Evolutionary conservation across 805 yeast genomes (phyloP).

Genomic region (Ogataea paradorogensis): DNA sequence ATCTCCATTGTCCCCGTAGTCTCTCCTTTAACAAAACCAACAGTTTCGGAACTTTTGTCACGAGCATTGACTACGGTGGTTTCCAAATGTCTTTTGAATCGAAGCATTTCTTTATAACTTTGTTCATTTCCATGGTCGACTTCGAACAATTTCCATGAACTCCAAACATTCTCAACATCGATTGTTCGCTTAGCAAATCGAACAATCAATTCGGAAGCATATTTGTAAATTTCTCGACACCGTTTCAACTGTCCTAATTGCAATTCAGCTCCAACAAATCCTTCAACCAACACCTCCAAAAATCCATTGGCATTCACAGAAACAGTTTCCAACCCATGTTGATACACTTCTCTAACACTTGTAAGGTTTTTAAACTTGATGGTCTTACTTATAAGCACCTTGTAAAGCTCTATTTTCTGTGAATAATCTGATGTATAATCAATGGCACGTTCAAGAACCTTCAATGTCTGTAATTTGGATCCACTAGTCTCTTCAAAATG

Average conservation of each 20-base stretch:
- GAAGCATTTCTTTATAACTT: slow-evolving; percentile 70
- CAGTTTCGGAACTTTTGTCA: slow-evolving; percentile 19
- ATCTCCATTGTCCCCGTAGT: slow-evolving; percentile 26
- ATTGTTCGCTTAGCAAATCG: slow-evolving; percentile 29
- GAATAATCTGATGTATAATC: slow-evolving; percentile 22
- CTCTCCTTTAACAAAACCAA: slow-evolving; percentile 50
- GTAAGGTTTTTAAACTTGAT: slow-evolving; percentile 39
- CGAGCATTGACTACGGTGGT: slow-evolving; percentile 23
- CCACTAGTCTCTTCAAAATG: slow-evolving; percentile 61
- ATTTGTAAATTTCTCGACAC: slow-evolving; percentile 60
- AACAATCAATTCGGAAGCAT: slow-evolving; percentile 45
- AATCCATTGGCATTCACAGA: slow-evolving; percentile 29
- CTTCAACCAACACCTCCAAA: slow-evolving; percentile 41
- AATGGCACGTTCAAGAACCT: slow-evolving; percentile 43
- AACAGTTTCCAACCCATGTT: slow-evolving; percentile 43
- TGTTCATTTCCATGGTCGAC: slow-evolving; percentile 65
- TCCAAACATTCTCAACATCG: slow-evolving; percentile 48
- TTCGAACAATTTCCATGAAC: slow-evolving; percentile 73
- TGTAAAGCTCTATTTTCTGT: slow-evolving; percentile 41
- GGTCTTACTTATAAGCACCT: slow-evolving; percentile 41
- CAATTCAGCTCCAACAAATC: slow-evolving; percentile 59
- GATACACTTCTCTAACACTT: slow-evolving; percentile 47
- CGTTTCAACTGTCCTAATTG: slow-evolving; percentile 50
- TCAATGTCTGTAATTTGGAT: slow-evolving; percentile 45
- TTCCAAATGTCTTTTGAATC: slow-evolving; percentile 46